phyloP scores from a whole-genome alignment of 176 grass and related monocot species.

The Oryza meridionalis region DNA sequence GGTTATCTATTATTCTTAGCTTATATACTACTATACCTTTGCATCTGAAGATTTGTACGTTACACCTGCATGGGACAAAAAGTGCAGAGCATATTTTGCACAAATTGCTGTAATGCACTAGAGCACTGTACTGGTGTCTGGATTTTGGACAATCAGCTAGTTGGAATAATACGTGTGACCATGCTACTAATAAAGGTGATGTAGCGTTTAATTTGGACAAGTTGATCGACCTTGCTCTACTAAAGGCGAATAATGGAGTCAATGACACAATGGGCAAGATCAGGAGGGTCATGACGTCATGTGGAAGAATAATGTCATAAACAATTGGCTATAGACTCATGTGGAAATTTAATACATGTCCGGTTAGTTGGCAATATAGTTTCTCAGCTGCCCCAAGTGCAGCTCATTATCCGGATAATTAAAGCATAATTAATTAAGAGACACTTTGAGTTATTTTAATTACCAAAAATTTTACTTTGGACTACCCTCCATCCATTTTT shows the following conservation, averaged over 20 bases:
- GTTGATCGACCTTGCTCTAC: background rate
- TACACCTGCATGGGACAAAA: background rate
- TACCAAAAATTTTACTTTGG: no score
- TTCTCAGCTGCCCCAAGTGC: no score
- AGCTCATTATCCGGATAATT: no score
- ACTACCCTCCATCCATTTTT: no score
- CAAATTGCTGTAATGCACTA: background rate
- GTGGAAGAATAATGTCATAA: background rate
- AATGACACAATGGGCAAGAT: background rate
- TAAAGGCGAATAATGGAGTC: background rate
- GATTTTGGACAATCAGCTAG: background rate
- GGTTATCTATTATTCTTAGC: background rate
- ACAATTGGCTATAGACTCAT: no score
- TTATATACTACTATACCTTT: background rate
- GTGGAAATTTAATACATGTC: no score
- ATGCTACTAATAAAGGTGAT: background rate
- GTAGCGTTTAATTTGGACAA: background rate
- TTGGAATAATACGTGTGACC: background rate
- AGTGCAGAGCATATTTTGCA: background rate
- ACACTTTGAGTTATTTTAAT: no score
- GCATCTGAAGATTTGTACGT: background rate
- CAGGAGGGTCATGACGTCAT: background rate
- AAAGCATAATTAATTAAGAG: no score
- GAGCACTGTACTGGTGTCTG: background rate
- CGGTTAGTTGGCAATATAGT: no score